phyloP scores from a whole-genome alignment of 257 asterid species.

The Nicotiana undulata region DNA sequence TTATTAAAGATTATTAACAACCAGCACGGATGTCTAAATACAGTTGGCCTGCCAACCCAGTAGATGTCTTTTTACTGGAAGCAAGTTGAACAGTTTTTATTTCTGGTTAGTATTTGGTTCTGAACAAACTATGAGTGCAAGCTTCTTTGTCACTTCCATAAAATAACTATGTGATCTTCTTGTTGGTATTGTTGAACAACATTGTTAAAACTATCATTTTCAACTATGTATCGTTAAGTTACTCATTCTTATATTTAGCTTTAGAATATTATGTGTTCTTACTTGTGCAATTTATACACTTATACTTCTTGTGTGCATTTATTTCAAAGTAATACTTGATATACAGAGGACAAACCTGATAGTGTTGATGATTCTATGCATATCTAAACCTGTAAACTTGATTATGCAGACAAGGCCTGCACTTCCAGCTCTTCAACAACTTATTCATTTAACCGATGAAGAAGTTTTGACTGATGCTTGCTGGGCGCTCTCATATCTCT shows the following conservation, averaged over 20 bases:
- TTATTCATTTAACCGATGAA: conserved; percentile 6
- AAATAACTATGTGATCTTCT: conserved; percentile 1
- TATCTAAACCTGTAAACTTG: conserved; percentile 5
- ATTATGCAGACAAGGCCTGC: conserved; percentile 68
- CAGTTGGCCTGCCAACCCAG: neutral
- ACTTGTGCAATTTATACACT: neutral
- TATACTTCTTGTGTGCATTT: neutral
- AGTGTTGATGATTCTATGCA: neutral
- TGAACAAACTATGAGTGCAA: neutral
- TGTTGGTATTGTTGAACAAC: neutral
- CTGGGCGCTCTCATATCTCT: conserved; percentile 90
- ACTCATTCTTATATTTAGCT: neutral
- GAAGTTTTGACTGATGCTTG: conserved; percentile 28
- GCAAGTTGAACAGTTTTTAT: neutral
- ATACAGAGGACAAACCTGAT: neutral
- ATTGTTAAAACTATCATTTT: neutral
- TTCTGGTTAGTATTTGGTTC: neutral
- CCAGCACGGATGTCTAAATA: neutral
- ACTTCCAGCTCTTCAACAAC: conserved; percentile 39
- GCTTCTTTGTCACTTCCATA: neutral
- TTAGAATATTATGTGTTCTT: neutral
- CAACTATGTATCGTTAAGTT: neutral
- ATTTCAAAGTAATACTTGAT: neutral
- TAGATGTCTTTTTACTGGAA: neutral
- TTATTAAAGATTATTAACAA: neutral